These are phyloP conservation scores for Cryptosporidium bovis DNA, from an alignment of 169 alveolate species.

Conservation along the genomic window DNA sequence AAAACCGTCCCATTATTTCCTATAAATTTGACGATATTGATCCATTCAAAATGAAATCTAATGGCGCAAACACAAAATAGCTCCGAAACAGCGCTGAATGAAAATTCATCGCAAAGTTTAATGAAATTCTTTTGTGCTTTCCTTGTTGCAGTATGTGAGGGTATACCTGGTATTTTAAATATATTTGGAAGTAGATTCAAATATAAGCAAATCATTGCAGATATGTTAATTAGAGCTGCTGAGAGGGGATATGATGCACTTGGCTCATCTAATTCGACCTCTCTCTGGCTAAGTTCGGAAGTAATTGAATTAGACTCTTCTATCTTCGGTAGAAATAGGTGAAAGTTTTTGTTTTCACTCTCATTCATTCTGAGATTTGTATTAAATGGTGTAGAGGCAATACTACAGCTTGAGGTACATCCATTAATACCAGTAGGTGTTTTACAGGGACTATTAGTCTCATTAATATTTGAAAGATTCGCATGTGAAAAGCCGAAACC, in stretches of 20 bases:
- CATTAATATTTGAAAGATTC: conserved; percentile 1
- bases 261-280: conserved; percentile 1
- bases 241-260: conserved; percentile 63
- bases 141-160: conserved; percentile 23
- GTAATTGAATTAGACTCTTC: conserved; percentile 20
- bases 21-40: conserved; percentile 36
- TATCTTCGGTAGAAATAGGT: conserved; percentile 33
- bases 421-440: not conserved
- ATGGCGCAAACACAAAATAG: conserved; percentile 72
- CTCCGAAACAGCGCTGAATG: conserved; percentile 37
- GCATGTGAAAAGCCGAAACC: not conserved
- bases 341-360: not conserved
- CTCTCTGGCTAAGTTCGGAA: conserved; percentile 9
- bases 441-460: conserved; percentile 3
- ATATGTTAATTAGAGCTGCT: conserved; percentile 39
- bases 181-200: conserved; percentile 36
- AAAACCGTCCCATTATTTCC: conserved; percentile 32
- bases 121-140: conserved; percentile 48
- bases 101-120: conserved; percentile 26
- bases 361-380: conserved; percentile 5
- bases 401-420: not conserved
- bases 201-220: conserved; percentile 56
- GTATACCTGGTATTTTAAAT: conserved; percentile 66
- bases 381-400: conserved; percentile 14
- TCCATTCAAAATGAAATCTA: conserved; percentile 66